Conservation (phyloP, 441 rosid genomes). For the Brassica hybrid region DNA sequence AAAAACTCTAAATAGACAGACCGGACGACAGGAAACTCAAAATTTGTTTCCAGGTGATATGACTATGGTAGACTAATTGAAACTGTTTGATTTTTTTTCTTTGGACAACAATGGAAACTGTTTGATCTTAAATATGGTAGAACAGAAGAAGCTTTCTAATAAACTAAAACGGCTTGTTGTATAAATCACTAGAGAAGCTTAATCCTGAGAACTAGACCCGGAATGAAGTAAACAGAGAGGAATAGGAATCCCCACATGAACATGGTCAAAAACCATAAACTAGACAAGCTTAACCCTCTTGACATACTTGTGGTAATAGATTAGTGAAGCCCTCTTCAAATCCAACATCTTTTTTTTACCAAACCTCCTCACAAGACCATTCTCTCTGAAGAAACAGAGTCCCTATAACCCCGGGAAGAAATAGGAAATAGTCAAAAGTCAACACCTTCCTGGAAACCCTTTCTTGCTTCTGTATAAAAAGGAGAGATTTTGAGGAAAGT, state of each 20-base stretch:
- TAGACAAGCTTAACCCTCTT: slow-evolving; percentile 12
- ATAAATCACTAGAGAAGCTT: slow-evolving; percentile 2
- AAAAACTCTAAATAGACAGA: background rate
- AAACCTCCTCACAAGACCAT: slow-evolving; percentile 25
- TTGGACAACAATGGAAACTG: too few relatives aligned
- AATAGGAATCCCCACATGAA: slow-evolving; percentile 44
- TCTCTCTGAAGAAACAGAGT: slow-evolving; percentile 6
- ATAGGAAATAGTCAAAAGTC: slow-evolving; percentile 32
- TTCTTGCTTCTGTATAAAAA: slow-evolving; percentile 26
- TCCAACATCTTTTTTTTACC: background rate
- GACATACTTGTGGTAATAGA: background rate
- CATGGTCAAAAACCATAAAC: slow-evolving; percentile 33
- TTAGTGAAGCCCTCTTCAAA: slow-evolving; percentile 21
- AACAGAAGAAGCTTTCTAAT: background rate
- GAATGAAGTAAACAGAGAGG: slow-evolving; percentile 45
- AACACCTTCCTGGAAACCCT: slow-evolving; percentile 19
- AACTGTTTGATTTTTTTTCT: too few relatives aligned
- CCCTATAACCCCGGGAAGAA: background rate
- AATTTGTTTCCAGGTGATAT: slow-evolving; percentile 13
- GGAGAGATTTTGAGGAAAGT: slow-evolving; percentile 9
- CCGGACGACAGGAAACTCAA: background rate
- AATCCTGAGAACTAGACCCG: slow-evolving; percentile 26
- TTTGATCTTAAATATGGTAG: slow-evolving; percentile 11
- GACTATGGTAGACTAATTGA: too few relatives aligned
- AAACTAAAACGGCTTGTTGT: background rate